Percentiles rank a stretch among this genome's conserved stretches.
Conservation (phyloP, 2,329 filamentous ascomycete species). For the Arthrobotrys sinensis region DNA sequence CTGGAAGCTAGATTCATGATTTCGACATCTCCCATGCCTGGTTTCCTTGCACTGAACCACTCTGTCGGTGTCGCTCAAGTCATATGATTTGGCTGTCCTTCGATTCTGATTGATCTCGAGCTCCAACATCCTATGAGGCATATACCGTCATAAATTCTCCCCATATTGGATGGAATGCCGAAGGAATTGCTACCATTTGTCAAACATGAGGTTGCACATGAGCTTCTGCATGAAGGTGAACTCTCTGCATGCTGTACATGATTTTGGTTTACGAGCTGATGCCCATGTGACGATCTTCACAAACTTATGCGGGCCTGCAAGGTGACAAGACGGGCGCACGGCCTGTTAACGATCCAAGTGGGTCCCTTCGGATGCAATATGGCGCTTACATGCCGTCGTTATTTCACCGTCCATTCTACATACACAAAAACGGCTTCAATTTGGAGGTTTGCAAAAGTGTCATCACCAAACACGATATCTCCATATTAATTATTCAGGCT, state of each 20-base stretch:
- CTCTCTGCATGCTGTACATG: slow-evolving; percentile 12
- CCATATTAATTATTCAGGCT: slow-evolving; percentile 29
- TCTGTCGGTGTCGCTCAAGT: slow-evolving; percentile 60
- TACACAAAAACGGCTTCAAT: slow-evolving; percentile 24
- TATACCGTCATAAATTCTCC: slow-evolving; percentile 37
- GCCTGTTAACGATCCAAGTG: slow-evolving; percentile 53
- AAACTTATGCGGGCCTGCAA: slow-evolving; percentile 43
- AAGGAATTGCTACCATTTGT: slow-evolving; percentile 45
- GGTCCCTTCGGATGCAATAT: slow-evolving; percentile 59
- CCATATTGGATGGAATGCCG: slow-evolving; percentile 7
- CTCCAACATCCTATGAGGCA: slow-evolving; percentile 45
- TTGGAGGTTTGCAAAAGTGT: slow-evolving; percentile 21
- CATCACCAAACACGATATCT: slow-evolving; percentile 4
- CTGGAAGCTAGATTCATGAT: slow-evolving; percentile 32
- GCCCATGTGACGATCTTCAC: slow-evolving; percentile 58
- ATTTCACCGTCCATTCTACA: slow-evolving; percentile 31
- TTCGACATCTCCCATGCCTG: slow-evolving; percentile 49
- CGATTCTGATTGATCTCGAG: slow-evolving; percentile 45
- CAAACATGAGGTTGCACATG: slow-evolving; percentile 49
- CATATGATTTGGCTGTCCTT: slow-evolving; percentile 57
- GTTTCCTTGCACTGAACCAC: slow-evolving; percentile 51
- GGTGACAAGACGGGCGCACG: slow-evolving; percentile 59
- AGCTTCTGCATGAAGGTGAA: slow-evolving; percentile 48
- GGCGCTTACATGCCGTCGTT: slow-evolving; percentile 61
- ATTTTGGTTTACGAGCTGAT: slow-evolving; percentile 41